phyloP scores from a whole-genome alignment of 192 early-diverging fungal genomes.

The Coemansia sp. region DNA sequence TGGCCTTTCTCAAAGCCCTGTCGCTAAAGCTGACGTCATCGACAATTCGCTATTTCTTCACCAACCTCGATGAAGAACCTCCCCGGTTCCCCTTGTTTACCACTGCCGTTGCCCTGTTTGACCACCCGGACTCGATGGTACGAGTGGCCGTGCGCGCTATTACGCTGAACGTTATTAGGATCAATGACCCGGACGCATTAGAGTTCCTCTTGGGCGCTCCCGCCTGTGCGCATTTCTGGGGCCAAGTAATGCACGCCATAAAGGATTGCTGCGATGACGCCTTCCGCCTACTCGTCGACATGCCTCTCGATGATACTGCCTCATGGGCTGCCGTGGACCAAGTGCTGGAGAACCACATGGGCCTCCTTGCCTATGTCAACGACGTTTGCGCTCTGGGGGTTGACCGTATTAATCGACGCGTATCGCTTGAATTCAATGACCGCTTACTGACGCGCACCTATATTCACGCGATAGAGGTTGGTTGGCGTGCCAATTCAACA shows the following conservation, averaged over 20 bases:
- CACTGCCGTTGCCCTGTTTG: conserved; percentile 62
- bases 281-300: conserved; percentile 44
- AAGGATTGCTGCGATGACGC: conserved; percentile 38
- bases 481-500: conserved; percentile 25
- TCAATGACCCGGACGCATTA: conserved; percentile 32
- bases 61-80: conserved; percentile 28
- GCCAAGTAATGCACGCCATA: conserved; percentile 35
- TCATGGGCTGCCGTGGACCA: conserved; percentile 53
- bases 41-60: conserved; percentile 67
- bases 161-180: conserved; percentile 62
- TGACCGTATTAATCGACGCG: conserved; percentile 55
- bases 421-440: conserved; percentile 27
- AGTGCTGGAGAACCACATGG: conserved; percentile 62
- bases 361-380: conserved; percentile 63
- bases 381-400: conserved; percentile 59
- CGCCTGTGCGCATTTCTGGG: conserved; percentile 35
- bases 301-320: conserved; percentile 28
- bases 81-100: conserved; percentile 60
- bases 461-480: conserved; percentile 31
- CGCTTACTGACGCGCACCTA: conserved; percentile 36
- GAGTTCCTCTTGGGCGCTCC: conserved; percentile 40
- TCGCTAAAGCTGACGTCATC: conserved; percentile 62
- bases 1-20: conserved; percentile 68
- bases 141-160: conserved; percentile 64
- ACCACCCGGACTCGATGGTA: conserved; percentile 71